These are phyloP conservation scores for Solanum pennellii DNA, from an alignment of 257 asterid genomes.

Conservation along the genomic window DNA sequence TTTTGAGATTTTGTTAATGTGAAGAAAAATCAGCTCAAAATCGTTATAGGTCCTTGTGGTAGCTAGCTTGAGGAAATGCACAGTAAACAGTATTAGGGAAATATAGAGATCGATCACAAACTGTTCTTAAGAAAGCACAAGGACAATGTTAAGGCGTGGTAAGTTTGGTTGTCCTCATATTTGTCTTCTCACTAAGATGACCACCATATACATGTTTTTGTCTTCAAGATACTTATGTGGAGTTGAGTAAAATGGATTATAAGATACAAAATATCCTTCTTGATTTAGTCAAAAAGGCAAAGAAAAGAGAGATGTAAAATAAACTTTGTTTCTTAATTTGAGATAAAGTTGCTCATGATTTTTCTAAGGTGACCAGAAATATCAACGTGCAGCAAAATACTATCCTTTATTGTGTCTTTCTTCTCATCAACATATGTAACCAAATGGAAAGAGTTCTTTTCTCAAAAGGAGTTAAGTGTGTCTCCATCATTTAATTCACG, in stretches of 20 bases:
- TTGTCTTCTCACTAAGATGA: background rate
- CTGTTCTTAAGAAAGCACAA: background rate
- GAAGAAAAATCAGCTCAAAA: background rate
- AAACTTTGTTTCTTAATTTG: background rate
- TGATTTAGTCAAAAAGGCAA: background rate
- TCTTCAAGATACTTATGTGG: background rate
- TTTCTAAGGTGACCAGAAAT: constrained; percentile 6
- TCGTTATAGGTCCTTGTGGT: background rate
- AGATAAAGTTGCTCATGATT: background rate
- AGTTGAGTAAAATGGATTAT: background rate
- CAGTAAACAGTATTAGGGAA: background rate
- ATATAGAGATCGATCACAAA: background rate
- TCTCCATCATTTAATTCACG: constrained; percentile 66
- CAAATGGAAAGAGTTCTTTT: constrained; percentile 64
- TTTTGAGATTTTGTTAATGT: background rate
- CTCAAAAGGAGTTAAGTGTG: constrained; percentile 31
- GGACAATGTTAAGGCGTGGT: background rate
- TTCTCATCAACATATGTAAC: constrained; percentile 54
- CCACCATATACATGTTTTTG: background rate
- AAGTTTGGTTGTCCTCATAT: background rate
- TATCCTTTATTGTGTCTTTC: constrained; percentile 60
- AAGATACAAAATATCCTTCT: background rate
- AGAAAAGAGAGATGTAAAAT: background rate
- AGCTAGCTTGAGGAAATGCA: background rate
- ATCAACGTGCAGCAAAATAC: constrained; percentile 68